Base-by-base conservation (phyloP, 805 yeast genomes). In the Scheffersomyces ergatensis region DNA sequence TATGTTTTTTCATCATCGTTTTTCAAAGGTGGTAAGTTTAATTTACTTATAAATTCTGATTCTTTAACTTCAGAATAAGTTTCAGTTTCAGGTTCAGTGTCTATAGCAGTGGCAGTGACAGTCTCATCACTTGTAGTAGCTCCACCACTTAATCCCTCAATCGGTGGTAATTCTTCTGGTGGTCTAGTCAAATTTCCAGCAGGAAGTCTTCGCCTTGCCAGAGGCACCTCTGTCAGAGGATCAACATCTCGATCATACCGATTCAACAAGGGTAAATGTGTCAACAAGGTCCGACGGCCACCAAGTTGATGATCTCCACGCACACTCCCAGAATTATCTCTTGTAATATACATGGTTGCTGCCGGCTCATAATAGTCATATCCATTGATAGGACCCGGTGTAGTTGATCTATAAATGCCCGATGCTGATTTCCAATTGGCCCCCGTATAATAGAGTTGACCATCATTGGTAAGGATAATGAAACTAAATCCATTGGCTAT, bases 401-500 rank as follows among this genome's bases (percentile, higher is more conserved):
- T 39, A 23, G 49, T 8, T 3, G 13, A 14, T 31, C 42, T 24
- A 17, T 32, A 11, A 12, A 29, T 12, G 16, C 34, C 32, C 20
- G 38, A 37, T 4, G 47, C 29, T 17, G 43, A 40, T 35, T 51
- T 52, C 60, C 66, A 62, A 32, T 46, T 42, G 8, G 49, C 39
- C 0, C 85, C 88, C 4, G 84, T 76, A 24, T 68, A 69, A 55
- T 69, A 83, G 5, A 85, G 53, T 4, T 72, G 63, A 0, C 90
- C 89, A 1, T 69, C 57, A 21, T 69, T 67, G 0, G 84, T 74
- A 26, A 84, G 60, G 2, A 84, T 62, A 37, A 80, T 79, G 45
- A 82, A 78, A 3, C 82, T 74, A 51, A 72, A 83, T 1, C 92
- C 92, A 23, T 85, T 85, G 7, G 82, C 80, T 18, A 76, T 65